Evolutionary conservation across 2,329 filamentous ascomycete species (phyloP).

Genomic region (Drechslerella stenobrocha): DNA sequence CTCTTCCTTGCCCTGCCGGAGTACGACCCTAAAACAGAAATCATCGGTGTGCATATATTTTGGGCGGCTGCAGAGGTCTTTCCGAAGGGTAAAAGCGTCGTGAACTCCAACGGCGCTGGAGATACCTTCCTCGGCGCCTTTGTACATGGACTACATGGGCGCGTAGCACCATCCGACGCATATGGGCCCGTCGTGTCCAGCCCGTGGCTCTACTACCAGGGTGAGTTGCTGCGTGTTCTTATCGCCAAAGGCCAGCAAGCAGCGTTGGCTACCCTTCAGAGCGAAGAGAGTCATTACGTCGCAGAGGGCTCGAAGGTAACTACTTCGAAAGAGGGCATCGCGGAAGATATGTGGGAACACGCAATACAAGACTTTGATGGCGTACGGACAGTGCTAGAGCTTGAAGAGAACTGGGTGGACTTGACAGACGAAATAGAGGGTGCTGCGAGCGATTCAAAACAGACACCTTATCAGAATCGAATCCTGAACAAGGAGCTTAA

Average conservation of each 20-base stretch:
- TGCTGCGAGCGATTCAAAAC: no score
- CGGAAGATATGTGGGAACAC: conserved; percentile 5
- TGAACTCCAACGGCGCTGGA: conserved; percentile 34
- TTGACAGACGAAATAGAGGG: not conserved
- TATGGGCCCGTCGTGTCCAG: no score
- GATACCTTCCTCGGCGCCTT: conserved; percentile 38
- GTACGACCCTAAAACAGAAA: not conserved
- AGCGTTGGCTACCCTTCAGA: conserved; percentile 2
- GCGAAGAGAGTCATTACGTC: conserved; percentile 14
- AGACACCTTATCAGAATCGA: no score
- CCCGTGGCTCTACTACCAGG: conserved; percentile 20
- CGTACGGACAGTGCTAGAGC: not conserved
- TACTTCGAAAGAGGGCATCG: not conserved
- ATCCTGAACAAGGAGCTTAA: no score
- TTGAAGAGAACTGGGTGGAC: not conserved
- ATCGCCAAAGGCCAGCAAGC: conserved; percentile 7
- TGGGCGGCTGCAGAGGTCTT: conserved; percentile 6
- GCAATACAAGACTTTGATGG: not conserved
- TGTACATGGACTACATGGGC: conserved; percentile 7
- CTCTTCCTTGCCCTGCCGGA: conserved; percentile 4
- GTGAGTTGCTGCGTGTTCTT: conserved; percentile 5
- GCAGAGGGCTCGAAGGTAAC: not conserved
- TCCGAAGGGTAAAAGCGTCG: not conserved
- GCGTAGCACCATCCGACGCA: no score
- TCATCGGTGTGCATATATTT: conserved; percentile 13